Conservation (phyloP, 1,139 yeast genomes). For the Candida pseudoviswanathii region DNA sequence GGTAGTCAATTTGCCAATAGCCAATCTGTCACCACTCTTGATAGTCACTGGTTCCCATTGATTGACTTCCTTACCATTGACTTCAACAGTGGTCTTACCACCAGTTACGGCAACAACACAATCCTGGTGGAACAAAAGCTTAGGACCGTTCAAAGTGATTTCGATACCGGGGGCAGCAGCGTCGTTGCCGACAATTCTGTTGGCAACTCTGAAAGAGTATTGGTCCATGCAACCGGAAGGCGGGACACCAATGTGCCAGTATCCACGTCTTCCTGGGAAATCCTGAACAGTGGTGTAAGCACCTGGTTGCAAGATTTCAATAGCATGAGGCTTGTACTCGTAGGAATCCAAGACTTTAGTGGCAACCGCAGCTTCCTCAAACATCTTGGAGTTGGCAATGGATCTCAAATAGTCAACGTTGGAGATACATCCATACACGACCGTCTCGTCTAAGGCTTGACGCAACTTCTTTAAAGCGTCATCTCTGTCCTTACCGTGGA, state of each 20-base stretch:
- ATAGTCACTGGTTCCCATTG: constrained; percentile 72
- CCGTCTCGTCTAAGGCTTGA: constrained; percentile 82
- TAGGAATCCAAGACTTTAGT: constrained; percentile 87
- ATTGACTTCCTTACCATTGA: constrained; percentile 58
- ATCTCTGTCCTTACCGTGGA: constrained; percentile 83
- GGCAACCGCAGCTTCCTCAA: constrained; percentile 77
- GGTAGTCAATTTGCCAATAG: constrained; percentile 73
- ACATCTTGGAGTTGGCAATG: constrained; percentile 82
- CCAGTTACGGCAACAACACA: constrained; percentile 83
- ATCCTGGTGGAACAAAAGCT: constrained; percentile 78
- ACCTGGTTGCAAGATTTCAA: constrained; percentile 85
- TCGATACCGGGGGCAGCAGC: constrained; percentile 85
- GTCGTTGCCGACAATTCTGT: constrained; percentile 86
- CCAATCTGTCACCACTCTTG: constrained; percentile 72
- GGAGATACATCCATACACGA: constrained; percentile 83
- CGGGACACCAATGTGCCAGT: constrained; percentile 94
- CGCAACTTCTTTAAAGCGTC: constrained; percentile 80
- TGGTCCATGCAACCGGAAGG: constrained; percentile 99
- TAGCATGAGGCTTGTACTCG: constrained; percentile 77
- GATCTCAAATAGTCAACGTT: constrained; percentile 88
- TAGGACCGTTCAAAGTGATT: constrained; percentile 85
- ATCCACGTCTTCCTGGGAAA: constrained; percentile 87
- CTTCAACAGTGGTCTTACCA: constrained; percentile 67
- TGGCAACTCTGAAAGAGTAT: constrained; percentile 85
- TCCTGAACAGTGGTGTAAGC: constrained; percentile 96